Percentiles rank a stretch among this genome's conserved stretches.
These are phyloP conservation scores for Tetrapisispora namnaoensis DNA, from an alignment of 805 yeast genomes.

Conservation along the genomic window DNA sequence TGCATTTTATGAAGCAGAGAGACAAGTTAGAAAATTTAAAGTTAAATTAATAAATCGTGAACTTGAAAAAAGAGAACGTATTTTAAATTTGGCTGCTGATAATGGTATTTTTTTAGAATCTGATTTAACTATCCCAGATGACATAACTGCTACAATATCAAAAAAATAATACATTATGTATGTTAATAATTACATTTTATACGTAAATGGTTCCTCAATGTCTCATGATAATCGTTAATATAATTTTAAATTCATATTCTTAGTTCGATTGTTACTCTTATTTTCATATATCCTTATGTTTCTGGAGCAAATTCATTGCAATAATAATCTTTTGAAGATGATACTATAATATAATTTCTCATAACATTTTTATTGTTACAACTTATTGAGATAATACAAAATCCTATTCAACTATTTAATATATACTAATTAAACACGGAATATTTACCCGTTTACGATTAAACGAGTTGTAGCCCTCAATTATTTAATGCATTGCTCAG, in stretches of 20 bases:
- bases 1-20: constrained; percentile 36
- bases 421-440: neutral
- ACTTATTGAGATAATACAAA: neutral
- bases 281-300: too few species aligned
- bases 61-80: constrained; percentile 25
- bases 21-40: constrained; percentile 31
- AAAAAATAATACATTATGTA: too few species aligned
- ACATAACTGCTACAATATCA: neutral
- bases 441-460: neutral
- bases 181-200: neutral
- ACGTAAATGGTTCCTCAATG: too few species aligned
- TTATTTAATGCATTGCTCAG: constrained; percentile 16
- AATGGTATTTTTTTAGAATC: constrained; percentile 35
- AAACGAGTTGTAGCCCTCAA: neutral
- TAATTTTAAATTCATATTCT: too few species aligned
- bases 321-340: too few species aligned
- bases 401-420: neutral
- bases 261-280: too few species aligned
- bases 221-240: too few species aligned
- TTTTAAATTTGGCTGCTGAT: constrained; percentile 37
- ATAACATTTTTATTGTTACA: neutral
- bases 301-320: too few species aligned
- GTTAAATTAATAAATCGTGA: constrained; percentile 29
- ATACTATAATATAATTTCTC: too few species aligned
- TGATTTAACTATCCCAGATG: constrained; percentile 8